These are phyloP conservation scores for Rosa chinensis DNA, from an alignment of 306 rosid genomes.

Conservation along the genomic window DNA sequence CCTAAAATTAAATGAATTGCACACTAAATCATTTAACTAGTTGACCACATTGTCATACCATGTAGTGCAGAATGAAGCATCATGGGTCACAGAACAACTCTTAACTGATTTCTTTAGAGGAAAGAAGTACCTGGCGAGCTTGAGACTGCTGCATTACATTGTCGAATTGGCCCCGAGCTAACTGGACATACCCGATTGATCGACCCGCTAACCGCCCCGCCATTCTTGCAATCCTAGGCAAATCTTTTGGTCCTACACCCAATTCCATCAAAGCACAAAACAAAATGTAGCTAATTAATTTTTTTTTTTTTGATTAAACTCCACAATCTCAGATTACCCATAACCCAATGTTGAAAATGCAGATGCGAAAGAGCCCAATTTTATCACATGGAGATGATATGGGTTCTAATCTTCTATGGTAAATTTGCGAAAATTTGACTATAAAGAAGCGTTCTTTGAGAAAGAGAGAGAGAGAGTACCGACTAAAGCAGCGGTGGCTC, in stretches of 20 bases:
- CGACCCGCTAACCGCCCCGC: conserved; percentile 52
- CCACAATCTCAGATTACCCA: background rate
- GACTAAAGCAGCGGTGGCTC: conserved; percentile 42
- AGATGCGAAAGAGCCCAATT: background rate
- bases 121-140: conserved; percentile 66
- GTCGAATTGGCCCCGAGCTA: conserved; percentile 88
- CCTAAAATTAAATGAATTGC: conserved; percentile 31
- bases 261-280: background rate
- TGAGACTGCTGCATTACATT: conserved; percentile 79
- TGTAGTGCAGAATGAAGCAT: background rate
- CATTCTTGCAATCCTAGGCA: conserved; percentile 45
- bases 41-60: background rate
- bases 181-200: conserved; percentile 79
- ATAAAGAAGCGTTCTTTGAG: too few species aligned
- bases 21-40: background rate
- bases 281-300: background rate
- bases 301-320: background rate
- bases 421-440: background rate
- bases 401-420: too few species aligned
- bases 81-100: background rate
- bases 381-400: background rate
- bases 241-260: conserved; percentile 49
- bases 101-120: background rate
- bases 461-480: conserved; percentile 28
- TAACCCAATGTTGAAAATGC: background rate